A percentile compares a stretch with the other conserved stretches of the same genome.
Conservation (phyloP, 1,284 basidiomycete genomes). For the Boletus austroedulis region DNA sequence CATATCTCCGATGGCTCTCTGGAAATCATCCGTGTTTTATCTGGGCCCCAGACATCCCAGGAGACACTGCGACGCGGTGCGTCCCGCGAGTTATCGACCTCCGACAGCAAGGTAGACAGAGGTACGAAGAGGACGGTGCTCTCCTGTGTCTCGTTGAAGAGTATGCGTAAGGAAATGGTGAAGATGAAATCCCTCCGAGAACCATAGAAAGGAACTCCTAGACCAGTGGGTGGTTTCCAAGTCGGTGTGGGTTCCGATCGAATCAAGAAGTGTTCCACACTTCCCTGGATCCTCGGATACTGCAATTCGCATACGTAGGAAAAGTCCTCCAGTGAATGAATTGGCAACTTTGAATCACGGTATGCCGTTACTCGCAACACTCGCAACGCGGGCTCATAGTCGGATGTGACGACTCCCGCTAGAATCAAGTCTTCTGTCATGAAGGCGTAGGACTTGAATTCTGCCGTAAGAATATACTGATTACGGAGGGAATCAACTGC, state of each 20-base stretch:
- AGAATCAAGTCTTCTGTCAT: slow-evolving; percentile 38
- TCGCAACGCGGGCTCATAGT: slow-evolving; percentile 22
- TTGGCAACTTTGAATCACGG: neutral
- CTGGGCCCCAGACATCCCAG: slow-evolving; percentile 56
- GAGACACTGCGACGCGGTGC: slow-evolving; percentile 38
- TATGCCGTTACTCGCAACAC: slow-evolving; percentile 34
- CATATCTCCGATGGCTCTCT: slow-evolving; percentile 42
- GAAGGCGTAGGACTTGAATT: slow-evolving; percentile 26
- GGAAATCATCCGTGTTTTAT: slow-evolving; percentile 42
- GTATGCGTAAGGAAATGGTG: slow-evolving; percentile 18
- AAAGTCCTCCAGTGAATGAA: slow-evolving; percentile 25
- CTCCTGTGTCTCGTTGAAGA: slow-evolving; percentile 2
- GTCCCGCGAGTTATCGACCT: slow-evolving; percentile 41
- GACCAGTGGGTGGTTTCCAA: slow-evolving; percentile 37
- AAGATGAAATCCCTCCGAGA: slow-evolving; percentile 30
- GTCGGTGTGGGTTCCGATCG: slow-evolving; percentile 55
- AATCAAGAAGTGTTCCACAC: slow-evolving; percentile 36
- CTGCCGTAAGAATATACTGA: slow-evolving; percentile 17
- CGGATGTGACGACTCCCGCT: slow-evolving; percentile 39
- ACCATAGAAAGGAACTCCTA: slow-evolving; percentile 19
- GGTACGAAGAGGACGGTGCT: slow-evolving; percentile 25
- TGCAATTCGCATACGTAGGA: slow-evolving; percentile 39
- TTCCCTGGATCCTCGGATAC: slow-evolving; percentile 37
- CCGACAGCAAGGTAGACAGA: slow-evolving; percentile 43
- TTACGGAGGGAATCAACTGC: neutral